Percentiles rank a stretch among this genome's conserved stretches.
These are phyloP conservation scores for Pilatotrama ljubarskyi DNA, from an alignment of 768 basidiomycete species.

Conservation along the genomic window DNA sequence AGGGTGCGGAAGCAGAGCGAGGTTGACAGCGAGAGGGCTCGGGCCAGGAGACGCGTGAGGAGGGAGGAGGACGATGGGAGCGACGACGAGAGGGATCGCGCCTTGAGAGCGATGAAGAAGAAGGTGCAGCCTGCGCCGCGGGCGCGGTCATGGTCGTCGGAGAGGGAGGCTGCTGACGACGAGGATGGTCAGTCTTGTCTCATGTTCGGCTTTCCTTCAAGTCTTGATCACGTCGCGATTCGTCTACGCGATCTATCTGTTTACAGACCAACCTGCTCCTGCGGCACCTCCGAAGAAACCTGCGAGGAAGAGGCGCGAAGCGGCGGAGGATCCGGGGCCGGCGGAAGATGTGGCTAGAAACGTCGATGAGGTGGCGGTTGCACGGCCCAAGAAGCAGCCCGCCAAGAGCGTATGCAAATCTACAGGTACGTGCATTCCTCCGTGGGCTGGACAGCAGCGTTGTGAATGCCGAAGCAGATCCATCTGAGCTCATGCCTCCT, in stretches of 20 bases:
- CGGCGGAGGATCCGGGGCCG: constrained; percentile 1
- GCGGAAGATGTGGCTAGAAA: background rate
- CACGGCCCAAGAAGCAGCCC: constrained; percentile 4
- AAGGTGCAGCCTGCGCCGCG: background rate
- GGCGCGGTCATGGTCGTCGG: constrained; percentile 10
- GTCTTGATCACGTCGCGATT: background rate
- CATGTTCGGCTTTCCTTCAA: too few relatives aligned
- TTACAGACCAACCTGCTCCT: background rate
- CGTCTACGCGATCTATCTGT: background rate
- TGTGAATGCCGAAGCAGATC: background rate
- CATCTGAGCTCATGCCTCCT: constrained; percentile 24
- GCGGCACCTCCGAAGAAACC: background rate
- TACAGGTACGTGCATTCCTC: background rate
- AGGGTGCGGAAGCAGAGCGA: constrained; percentile 18
- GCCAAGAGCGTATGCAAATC: background rate
- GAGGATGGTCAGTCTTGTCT: constrained; percentile 15
- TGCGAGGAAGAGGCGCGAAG: constrained; percentile 7
- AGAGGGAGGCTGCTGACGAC: constrained; percentile 15
- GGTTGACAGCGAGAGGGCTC: constrained; percentile 12
- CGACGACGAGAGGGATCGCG: constrained; percentile 10
- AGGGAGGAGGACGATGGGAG: constrained; percentile 2
- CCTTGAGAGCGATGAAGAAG: constrained; percentile 10
- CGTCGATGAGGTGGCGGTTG: background rate
- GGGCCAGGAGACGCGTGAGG: constrained; percentile 10
- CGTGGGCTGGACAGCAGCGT: background rate